Conservation (phyloP, 1,284 basidiomycete genomes). For the Thelephora terrestris region DNA sequence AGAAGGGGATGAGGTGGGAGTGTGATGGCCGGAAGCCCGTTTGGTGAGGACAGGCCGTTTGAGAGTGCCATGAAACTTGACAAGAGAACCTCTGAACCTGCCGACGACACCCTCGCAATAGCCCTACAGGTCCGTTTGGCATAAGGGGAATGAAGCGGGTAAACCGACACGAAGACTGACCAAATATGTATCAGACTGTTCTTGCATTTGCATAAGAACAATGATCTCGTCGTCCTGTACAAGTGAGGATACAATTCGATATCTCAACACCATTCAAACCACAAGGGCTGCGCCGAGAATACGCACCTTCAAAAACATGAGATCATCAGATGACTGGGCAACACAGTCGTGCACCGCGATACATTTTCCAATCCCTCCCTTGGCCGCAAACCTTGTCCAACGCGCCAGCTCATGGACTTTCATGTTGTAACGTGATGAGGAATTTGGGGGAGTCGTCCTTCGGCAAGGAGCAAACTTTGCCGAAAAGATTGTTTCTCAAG, state of each 20-base stretch:
- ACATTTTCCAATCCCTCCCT: slow-evolving; percentile 74
- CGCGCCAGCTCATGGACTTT: slow-evolving; percentile 44
- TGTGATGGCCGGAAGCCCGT: slow-evolving; percentile 29
- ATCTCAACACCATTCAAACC: background rate
- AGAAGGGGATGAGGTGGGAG: slow-evolving; percentile 17
- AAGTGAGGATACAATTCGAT: background rate
- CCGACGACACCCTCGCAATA: slow-evolving; percentile 89
- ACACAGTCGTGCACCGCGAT: slow-evolving; percentile 67
- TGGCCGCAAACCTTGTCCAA: slow-evolving; percentile 73
- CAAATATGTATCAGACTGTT: slow-evolving; percentile 45
- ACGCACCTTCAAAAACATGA: slow-evolving; percentile 80
- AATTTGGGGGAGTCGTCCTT: no score
- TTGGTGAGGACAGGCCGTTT: slow-evolving; percentile 76
- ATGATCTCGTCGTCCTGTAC: slow-evolving; percentile 69
- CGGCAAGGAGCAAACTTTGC: no score
- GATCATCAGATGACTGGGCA: slow-evolving; percentile 65
- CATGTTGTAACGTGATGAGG: no score
- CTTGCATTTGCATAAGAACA: slow-evolving; percentile 66
- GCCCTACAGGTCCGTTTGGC: slow-evolving; percentile 15
- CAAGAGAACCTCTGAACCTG: slow-evolving; percentile 58
- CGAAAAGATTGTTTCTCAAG: no score
- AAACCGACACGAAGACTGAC: slow-evolving; percentile 30
- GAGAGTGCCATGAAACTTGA: slow-evolving; percentile 66
- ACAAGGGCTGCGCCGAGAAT: background rate
- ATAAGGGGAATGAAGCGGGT: slow-evolving; percentile 1